Percentiles rank a stretch among this genome's conserved stretches.
Evolutionary conservation across 768 basidiomycete genomes (phyloP).

Genomic region (Russula lepida): DNA sequence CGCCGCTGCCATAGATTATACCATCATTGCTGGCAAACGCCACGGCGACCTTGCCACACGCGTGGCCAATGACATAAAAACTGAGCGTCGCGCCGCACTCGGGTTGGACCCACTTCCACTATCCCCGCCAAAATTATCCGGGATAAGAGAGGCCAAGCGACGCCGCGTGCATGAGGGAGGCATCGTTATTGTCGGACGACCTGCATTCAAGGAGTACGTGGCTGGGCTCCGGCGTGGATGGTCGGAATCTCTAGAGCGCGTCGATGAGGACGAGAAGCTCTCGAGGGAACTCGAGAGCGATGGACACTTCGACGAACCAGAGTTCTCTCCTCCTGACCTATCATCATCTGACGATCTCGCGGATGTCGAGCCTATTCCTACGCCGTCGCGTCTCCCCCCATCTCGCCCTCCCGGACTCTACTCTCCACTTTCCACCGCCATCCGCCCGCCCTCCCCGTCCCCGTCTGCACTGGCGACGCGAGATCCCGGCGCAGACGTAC

Average conservation of each 20-base stretch:
- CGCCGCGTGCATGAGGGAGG: conserved; percentile 72
- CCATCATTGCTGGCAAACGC: conserved; percentile 68
- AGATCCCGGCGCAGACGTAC: conserved; percentile 31
- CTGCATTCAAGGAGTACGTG: conserved; percentile 93
- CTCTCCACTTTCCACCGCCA: conserved; percentile 26
- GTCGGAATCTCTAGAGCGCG: conserved; percentile 58
- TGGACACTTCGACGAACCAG: conserved; percentile 67
- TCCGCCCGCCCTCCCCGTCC: conserved; percentile 23
- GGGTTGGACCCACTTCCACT: conserved; percentile 51
- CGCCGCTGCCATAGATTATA: conserved; percentile 91
- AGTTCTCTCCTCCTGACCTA: conserved; percentile 29
- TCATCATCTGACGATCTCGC: conserved; percentile 16
- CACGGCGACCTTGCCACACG: conserved; percentile 80
- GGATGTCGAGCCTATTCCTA: conserved; percentile 37
- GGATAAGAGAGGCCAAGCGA: conserved; percentile 42
- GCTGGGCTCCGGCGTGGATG: conserved; percentile 79
- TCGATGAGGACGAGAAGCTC: conserved; percentile 67
- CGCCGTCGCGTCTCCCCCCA: conserved; percentile 31
- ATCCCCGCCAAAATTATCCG: conserved; percentile 40
- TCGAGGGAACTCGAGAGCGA: conserved; percentile 61
- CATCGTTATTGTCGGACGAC: conserved; percentile 75
- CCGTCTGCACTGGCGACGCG: conserved; percentile 18
- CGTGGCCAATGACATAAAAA: conserved; percentile 64
- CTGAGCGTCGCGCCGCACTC: conserved; percentile 55
- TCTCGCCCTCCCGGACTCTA: conserved; percentile 27